phyloP scores from a whole-genome alignment of 768 basidiomycete genomes.

The Hortiboletus campestris region DNA sequence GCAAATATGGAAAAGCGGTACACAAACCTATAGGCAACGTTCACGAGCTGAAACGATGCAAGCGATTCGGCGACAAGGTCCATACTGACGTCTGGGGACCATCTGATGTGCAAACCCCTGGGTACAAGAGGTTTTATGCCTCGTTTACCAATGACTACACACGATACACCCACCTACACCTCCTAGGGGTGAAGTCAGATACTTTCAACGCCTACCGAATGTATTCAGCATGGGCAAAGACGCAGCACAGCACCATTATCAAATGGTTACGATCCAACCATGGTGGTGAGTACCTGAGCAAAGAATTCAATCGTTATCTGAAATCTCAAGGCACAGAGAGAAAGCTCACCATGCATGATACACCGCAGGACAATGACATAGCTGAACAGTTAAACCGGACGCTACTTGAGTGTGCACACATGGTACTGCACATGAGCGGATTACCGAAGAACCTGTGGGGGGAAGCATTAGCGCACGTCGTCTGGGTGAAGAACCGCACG shows the following conservation, averaged over 20 bases:
- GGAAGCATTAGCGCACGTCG: too few relatives aligned
- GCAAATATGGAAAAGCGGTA: background rate
- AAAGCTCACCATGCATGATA: background rate
- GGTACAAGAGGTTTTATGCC: background rate
- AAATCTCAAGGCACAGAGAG: background rate
- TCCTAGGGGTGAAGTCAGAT: background rate
- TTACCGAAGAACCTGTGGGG: background rate
- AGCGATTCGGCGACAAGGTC: background rate
- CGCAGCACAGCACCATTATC: background rate
- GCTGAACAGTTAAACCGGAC: too few relatives aligned
- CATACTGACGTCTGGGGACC: background rate
- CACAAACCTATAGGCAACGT: background rate
- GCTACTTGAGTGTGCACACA: too few relatives aligned
- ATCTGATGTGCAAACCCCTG: background rate
- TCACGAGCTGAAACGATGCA: background rate
- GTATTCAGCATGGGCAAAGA: background rate
- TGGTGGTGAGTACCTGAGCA: background rate
- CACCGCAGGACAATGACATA: background rate
- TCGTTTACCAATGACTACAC: background rate
- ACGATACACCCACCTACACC: accelerated
- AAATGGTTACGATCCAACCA: background rate
- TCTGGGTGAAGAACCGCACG: too few relatives aligned
- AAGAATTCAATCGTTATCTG: background rate
- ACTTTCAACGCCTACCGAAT: background rate
- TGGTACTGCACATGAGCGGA: background rate